These are phyloP conservation scores for Rosa multiflora DNA, from an alignment of 306 rosid species.

Conservation along the genomic window DNA sequence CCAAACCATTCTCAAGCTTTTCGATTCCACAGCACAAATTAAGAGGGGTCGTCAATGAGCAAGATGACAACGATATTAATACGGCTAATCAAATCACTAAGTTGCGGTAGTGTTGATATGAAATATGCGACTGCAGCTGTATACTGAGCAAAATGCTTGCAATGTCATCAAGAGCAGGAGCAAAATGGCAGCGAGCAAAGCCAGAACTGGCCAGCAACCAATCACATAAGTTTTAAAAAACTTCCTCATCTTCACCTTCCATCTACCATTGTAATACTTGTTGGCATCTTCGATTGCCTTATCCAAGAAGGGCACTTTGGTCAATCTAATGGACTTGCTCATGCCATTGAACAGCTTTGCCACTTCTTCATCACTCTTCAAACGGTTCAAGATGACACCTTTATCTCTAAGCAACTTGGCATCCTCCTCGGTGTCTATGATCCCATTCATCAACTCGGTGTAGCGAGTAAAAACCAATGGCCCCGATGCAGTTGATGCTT, in stretches of 20 bases:
- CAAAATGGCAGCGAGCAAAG: constrained; percentile 50
- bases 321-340: constrained; percentile 64
- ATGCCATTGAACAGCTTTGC: constrained; percentile 69
- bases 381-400: constrained; percentile 56
- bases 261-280: constrained; percentile 51
- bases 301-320: constrained; percentile 62
- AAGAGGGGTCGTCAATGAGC: not conserved
- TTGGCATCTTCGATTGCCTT: constrained; percentile 74
- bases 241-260: constrained; percentile 54
- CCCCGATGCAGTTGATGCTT: constrained; percentile 62
- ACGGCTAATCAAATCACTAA: not conserved
- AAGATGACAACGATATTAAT: not conserved
- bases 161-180: constrained; percentile 39
- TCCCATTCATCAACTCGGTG: constrained; percentile 75
- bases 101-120: not conserved
- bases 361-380: constrained; percentile 69
- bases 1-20: not conserved
- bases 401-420: constrained; percentile 50
- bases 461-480: constrained; percentile 62
- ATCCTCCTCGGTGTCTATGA: constrained; percentile 64
- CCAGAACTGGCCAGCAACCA: constrained; percentile 63
- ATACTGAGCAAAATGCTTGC: constrained; percentile 33
- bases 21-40: not conserved
- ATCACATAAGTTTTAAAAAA: constrained; percentile 49
- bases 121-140: constrained; percentile 24